Evolutionary conservation across 768 basidiomycete genomes (phyloP).

Genomic region (Trametes cubensis): DNA sequence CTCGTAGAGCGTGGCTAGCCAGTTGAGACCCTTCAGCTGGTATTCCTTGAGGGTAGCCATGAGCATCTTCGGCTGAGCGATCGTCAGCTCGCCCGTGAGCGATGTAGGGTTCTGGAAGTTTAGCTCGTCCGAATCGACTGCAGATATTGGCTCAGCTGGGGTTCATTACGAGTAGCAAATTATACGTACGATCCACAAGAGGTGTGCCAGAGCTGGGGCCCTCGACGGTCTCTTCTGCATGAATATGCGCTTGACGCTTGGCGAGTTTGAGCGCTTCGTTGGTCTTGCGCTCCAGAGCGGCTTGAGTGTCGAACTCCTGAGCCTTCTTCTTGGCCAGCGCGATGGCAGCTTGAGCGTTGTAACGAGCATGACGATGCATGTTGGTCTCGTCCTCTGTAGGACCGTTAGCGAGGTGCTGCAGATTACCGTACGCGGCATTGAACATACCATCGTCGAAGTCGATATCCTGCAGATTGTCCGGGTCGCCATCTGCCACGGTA

Average conservation of each 20-base stretch:
- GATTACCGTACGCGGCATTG: not conserved
- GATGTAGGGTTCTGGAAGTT: conserved; percentile 99
- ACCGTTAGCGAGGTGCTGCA: not conserved
- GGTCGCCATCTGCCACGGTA: conserved; percentile 57
- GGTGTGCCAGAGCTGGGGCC: conserved; percentile 40
- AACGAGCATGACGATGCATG: conserved; percentile 78
- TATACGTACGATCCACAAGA: conserved; percentile 70
- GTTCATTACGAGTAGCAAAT: not conserved
- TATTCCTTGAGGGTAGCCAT: conserved; percentile 98
- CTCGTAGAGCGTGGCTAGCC: conserved; percentile 96
- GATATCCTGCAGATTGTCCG: conserved; percentile 63
- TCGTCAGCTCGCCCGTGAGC: conserved; percentile 77
- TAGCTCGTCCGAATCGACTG: conserved; percentile 94
- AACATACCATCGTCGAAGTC: conserved; percentile 88
- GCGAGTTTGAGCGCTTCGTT: conserved; percentile 75
- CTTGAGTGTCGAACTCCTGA: conserved; percentile 80
- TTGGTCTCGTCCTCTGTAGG: conserved; percentile 82
- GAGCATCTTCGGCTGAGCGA: conserved; percentile 93
- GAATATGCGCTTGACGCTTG: conserved; percentile 51
- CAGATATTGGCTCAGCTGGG: not conserved
- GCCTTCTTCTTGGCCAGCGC: conserved; percentile 77
- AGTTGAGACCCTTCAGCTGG: conserved; percentile 96
- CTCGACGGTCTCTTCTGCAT: conserved; percentile 45
- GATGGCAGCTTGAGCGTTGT: conserved; percentile 90
- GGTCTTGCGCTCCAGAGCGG: conserved; percentile 79